Evolutionary conservation across 1,284 basidiomycete species (phyloP), one percentile per base, ranked within the genome.

Genomic region (Melampsora americana): DNA sequence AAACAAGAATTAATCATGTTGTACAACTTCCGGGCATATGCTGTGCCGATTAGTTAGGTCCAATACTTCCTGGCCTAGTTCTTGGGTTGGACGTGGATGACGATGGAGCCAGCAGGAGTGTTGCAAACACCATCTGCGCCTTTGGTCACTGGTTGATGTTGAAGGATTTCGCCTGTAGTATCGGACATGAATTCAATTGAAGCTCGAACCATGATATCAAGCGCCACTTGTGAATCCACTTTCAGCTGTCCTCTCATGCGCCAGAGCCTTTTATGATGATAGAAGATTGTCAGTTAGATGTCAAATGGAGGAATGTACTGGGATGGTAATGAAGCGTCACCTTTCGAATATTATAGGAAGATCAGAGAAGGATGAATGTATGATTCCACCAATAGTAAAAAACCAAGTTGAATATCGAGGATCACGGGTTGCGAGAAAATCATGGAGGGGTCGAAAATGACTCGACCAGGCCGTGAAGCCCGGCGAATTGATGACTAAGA

Each of bases 351-450:
- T 39, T 26, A 75, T 44, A 26, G 73, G 73, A 3, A 75, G 46
- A 64, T 75, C 73, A 18, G 73, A 75, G 39, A 75, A 75, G 0
- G 73, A 75, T 53, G 65, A 66, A 68, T 68, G 66, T 16, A 67
- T 68, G 66, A 75, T 75, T 61, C 73, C 73, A 26, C 56, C 56
- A n/a, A 68, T 26, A 23, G 73, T 75, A 48, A 66, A 42, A 32
- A 75, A 48, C 46, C 64, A 53, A 56, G 44, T 64, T 2, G 42
- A 16, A 23, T 59, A 23, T 16, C 26, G 53, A 39, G 65, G 26
- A 20, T 66, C 32, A 20, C 53, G 26, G 50, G 59, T 26, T 42
- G 28, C 46, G 20, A 75, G 32, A n/a, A 68, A 14, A 14, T 68
- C 56, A 32, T n/a, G n/a, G 9, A 75, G 53, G 16, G 32, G 28